A percentile compares a stretch with the other conserved stretches of the same genome.
Conservation (phyloP, 805 yeast genomes). For the Candida ascalaphidarum region DNA sequence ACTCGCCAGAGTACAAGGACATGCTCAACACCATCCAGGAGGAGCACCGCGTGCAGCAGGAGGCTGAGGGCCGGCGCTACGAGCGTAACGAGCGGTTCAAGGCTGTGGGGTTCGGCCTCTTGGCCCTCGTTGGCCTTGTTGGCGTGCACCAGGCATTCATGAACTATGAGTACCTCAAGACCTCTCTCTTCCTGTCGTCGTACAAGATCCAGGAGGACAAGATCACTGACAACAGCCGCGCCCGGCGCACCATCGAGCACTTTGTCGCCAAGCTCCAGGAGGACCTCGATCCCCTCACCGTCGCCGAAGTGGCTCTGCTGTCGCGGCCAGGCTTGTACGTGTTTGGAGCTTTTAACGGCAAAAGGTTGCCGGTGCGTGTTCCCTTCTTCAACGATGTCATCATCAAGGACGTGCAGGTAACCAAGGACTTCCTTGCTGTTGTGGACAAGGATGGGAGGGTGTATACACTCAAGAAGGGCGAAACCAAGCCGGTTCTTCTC, state of each 20-base stretch:
- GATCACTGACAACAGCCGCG: slow-evolving; percentile 28
- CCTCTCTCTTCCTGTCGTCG: no score
- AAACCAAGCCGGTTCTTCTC: slow-evolving; percentile 14
- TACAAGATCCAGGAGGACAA: no score
- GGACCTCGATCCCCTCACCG: slow-evolving; percentile 11
- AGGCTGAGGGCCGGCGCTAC: slow-evolving; percentile 30
- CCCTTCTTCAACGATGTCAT: slow-evolving; percentile 54
- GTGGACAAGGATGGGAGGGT: slow-evolving; percentile 64
- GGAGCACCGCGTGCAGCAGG: slow-evolving; percentile 15
- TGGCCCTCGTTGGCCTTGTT: slow-evolving; percentile 27
- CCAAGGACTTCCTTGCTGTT: slow-evolving; percentile 43
- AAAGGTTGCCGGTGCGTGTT: slow-evolving; percentile 50
- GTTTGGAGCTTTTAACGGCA: slow-evolving; percentile 22
- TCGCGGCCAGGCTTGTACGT: slow-evolving; percentile 28
- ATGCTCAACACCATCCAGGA: slow-evolving; percentile 18
- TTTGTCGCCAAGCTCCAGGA: slow-evolving; percentile 16
- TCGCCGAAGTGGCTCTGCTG: slow-evolving; percentile 10
- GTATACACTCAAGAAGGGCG: slow-evolving; percentile 58
- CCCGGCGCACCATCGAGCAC: slow-evolving; percentile 16
- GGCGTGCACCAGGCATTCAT: slow-evolving; percentile 33
- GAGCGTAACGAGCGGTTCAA: slow-evolving; percentile 40
- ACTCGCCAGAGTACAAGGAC: slow-evolving; percentile 30
- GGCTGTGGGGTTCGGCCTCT: slow-evolving; percentile 35
- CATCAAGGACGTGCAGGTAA: slow-evolving; percentile 49
- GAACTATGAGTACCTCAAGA: slow-evolving; percentile 34